These are phyloP conservation scores for Sarcomyxa edulis DNA, from an alignment of 768 basidiomycete species.

Conservation along the genomic window DNA sequence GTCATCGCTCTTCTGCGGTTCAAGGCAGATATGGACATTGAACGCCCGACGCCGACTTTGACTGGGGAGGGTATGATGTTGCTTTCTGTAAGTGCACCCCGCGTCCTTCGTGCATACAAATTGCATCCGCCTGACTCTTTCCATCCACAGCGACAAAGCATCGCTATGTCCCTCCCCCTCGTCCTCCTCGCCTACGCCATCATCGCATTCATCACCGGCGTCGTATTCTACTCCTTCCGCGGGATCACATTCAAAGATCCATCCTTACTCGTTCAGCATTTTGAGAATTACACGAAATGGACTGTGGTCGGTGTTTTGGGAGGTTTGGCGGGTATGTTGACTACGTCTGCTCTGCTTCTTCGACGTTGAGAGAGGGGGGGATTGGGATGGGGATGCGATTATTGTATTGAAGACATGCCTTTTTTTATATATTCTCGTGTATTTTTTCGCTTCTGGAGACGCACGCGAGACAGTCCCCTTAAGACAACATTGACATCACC, in stretches of 20 bases:
- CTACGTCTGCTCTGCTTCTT: conserved; percentile 41
- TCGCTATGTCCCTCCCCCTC: conserved; percentile 67
- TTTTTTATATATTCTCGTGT: no score
- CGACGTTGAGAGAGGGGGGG: conserved; percentile 20
- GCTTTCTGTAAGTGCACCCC: conserved; percentile 37
- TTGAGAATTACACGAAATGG: conserved; percentile 60
- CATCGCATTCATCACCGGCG: conserved; percentile 59
- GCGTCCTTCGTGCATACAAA: background rate
- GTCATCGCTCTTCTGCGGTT: conserved; percentile 66
- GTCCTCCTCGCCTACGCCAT: conserved; percentile 72
- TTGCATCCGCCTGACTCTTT: background rate
- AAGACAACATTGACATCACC: no score
- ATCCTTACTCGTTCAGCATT: conserved; percentile 30
- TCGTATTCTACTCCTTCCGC: conserved; percentile 62
- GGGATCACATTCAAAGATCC: conserved; percentile 38
- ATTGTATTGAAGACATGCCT: no score
- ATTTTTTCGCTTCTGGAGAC: no score
- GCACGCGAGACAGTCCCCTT: no score
- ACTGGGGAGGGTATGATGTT: conserved; percentile 54
- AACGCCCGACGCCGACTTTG: conserved; percentile 38
- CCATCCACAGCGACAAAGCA: conserved; percentile 43
- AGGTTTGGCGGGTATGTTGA: conserved; percentile 55
- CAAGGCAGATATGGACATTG: conserved; percentile 65
- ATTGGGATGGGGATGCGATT: no score
- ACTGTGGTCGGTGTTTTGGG: conserved; percentile 61